A percentile compares a stretch with the other conserved stretches of the same genome.
These are phyloP conservation scores for Aureobasidium lini DNA, from an alignment of 2,329 filamentous ascomycete species.

Conservation along the genomic window DNA sequence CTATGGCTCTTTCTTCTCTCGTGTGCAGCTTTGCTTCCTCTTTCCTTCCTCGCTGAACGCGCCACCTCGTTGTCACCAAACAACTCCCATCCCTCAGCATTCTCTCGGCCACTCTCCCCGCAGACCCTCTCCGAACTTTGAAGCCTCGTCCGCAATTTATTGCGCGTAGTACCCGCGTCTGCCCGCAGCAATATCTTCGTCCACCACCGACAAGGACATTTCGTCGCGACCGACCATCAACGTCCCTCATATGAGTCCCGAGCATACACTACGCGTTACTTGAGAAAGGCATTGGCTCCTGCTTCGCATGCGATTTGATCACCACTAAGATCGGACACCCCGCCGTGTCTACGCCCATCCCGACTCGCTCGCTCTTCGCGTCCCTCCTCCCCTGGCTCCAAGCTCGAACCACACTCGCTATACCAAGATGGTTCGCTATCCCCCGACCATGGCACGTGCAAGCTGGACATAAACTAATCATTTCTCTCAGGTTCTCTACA, in stretches of 20 bases:
- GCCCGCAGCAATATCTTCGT: slow-evolving; percentile 13
- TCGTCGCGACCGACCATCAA: slow-evolving; percentile 27
- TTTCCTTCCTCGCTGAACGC: slow-evolving; percentile 21
- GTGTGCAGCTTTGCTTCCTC: slow-evolving; percentile 28
- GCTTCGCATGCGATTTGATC: background rate
- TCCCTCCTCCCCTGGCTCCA: background rate
- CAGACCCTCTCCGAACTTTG: slow-evolving; percentile 5
- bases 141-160: slow-evolving; percentile 28
- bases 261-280: slow-evolving; percentile 1
- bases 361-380: background rate
- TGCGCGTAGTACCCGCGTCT: slow-evolving; percentile 29
- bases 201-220: slow-evolving; percentile 19
- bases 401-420: background rate
- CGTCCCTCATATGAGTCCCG: background rate
- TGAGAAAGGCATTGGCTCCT: slow-evolving; percentile 6
- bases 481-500: slow-evolving; percentile 71
- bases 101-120: slow-evolving; percentile 17
- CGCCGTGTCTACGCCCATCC: background rate
- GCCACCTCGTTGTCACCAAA: slow-evolving; percentile 25
- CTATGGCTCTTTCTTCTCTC: background rate
- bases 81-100: slow-evolving; percentile 18
- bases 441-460: background rate
- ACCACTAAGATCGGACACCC: background rate
- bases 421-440: slow-evolving; percentile 14
- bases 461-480: background rate